phyloP scores from a whole-genome alignment of 2,329 filamentous ascomycete species.

The Ophiostoma sp. region DNA sequence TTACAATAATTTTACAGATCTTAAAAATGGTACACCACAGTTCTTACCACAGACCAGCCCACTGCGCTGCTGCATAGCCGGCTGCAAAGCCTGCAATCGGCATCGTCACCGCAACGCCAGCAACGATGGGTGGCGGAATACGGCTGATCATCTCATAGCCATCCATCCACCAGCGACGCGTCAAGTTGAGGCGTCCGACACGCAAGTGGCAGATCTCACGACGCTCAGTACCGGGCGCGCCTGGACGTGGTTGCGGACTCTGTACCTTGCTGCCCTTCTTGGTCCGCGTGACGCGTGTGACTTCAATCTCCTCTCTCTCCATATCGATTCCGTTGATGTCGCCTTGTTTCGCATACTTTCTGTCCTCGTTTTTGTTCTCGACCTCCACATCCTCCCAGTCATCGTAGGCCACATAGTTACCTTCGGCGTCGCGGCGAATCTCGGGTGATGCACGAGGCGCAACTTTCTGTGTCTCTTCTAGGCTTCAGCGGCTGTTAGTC shows the following conservation, averaged over 20 bases:
- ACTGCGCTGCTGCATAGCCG: constrained; percentile 23
- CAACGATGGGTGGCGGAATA: constrained; percentile 25
- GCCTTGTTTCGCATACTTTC: background rate
- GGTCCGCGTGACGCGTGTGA: background rate
- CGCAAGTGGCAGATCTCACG: constrained; percentile 28
- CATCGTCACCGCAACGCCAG: constrained; percentile 20
- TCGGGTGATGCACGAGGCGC: constrained; percentile 24
- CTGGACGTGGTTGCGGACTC: background rate
- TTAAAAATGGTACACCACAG: background rate
- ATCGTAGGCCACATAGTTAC: constrained; percentile 23
- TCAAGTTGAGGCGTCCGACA: constrained; percentile 27
- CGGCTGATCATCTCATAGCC: constrained; percentile 24
- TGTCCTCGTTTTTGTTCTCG: background rate
- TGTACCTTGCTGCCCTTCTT: background rate
- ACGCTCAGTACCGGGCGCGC: background rate
- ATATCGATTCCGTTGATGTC: background rate
- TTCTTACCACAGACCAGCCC: constrained; percentile 6
- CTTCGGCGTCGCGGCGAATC: constrained; percentile 23
- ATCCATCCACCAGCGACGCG: constrained; percentile 30
- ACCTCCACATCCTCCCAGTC: constrained; percentile 19
- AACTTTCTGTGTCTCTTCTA: constrained; percentile 28
- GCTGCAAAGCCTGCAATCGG: constrained; percentile 26
- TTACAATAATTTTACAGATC: background rate
- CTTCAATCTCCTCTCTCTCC: constrained; percentile 3
- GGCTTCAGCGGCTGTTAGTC: constrained; percentile 18